Base-by-base conservation (phyloP, 2,329 filamentous ascomycete genomes). In the Allantophomopsis cytisporea region DNA sequence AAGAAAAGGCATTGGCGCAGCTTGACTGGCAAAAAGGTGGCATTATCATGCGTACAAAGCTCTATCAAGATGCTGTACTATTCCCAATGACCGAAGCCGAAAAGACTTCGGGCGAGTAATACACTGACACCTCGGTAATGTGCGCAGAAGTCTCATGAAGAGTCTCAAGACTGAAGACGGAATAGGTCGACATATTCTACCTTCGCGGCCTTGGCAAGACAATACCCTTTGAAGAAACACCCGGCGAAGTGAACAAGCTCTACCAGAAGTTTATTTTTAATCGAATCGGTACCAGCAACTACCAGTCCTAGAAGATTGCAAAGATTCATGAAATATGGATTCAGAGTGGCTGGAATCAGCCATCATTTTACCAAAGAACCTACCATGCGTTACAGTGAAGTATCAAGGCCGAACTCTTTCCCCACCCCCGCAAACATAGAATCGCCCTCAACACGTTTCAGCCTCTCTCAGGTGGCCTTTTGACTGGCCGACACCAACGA, bases 401-500 rank as follows among this genome's bases (percentile, higher is more conserved):
- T 0, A 80, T 75, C 57, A 76, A 81, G 49, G 72, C 62, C 3
- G 73, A 78, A 47, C 55, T 77, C 11, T 62, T 78, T 33, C 67
- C 67, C 7, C 67, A 63, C 41, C 74, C 69, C 47, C 64, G 65
- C 30, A 65, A 71, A 36, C 77, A 76, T 48, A 69, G 69, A 2
- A 61, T 79, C 32, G 69, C 74, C 38, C 63, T 77, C 36, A 71
- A 77, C 11, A 55, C 73, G 36, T 76, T 76, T 57, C 33, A 41
- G 2, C 36, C 28, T 16, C 30, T 68, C 0, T 63, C 62, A 0
- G 63, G 61, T 11, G 63, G 63, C 2, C 55, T 63, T 18, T 50
- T 68, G 10, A 64, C 64, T 1, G 52, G 53, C 18, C 51, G 60
- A 2, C 59, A 54, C 48, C 38, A 48, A 35, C 44, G 41, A 47